phyloP scores from a whole-genome alignment of 1,284 basidiomycete genomes.

The Trichosporon sp. region DNA sequence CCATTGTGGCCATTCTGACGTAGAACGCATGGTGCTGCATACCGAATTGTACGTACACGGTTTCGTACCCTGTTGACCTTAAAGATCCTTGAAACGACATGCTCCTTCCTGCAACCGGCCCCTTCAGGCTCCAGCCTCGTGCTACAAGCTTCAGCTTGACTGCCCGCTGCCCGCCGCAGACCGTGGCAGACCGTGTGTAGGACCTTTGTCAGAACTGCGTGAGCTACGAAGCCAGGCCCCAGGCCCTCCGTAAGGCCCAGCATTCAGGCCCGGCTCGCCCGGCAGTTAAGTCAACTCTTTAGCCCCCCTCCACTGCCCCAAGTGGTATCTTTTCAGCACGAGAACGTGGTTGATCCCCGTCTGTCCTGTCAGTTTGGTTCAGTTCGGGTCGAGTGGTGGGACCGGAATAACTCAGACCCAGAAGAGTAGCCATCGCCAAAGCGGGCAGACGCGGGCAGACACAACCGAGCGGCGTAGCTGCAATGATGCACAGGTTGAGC shows the following conservation, averaged over 20 bases:
- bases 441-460: not conserved
- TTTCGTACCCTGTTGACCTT: slow-evolving; percentile 1
- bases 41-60: not conserved
- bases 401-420: not conserved
- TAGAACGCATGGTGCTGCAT: not conserved
- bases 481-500: not conserved
- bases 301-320: not conserved
- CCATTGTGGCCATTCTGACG: not conserved
- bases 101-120: not conserved
- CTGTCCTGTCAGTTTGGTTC: not conserved
- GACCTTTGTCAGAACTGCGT: too few species aligned
- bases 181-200: too few species aligned
- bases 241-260: not conserved
- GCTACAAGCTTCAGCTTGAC: not conserved
- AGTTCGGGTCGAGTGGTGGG: not conserved
- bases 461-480: not conserved
- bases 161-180: slow-evolving; percentile 1
- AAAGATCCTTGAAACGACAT: not conserved
- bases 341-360: not conserved
- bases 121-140: not conserved
- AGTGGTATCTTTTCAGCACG: not conserved
- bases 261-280: not conserved
- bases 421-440: too few species aligned
- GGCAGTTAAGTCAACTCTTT: too few species aligned
- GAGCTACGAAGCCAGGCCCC: not conserved